phyloP scores from a whole-genome alignment of 441 rosid species.

The Bruguiera hainesii region DNA sequence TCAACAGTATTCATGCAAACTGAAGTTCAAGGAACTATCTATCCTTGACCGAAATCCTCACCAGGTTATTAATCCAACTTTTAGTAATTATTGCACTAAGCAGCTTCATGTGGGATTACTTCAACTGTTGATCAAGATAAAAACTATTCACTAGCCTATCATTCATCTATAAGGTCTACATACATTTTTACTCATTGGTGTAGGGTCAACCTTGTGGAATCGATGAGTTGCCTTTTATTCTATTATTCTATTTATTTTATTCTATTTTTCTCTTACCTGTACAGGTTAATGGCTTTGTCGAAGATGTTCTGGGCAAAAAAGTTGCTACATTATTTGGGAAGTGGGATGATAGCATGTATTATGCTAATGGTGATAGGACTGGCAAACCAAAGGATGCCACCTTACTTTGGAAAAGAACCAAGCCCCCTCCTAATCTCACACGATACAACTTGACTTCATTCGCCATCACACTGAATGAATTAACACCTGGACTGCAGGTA shows the following conservation, averaged over 20 bases:
- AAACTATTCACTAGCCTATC: constrained; percentile 1
- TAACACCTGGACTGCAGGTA: constrained; percentile 91
- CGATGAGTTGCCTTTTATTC: neutral
- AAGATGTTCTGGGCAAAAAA: constrained; percentile 63
- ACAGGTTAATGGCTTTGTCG: constrained; percentile 74
- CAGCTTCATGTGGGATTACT: neutral
- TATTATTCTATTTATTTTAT: neutral
- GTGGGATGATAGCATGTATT: constrained; percentile 90
- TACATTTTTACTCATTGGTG: neutral
- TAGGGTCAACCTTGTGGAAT: neutral
- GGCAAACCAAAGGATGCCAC: constrained; percentile 59
- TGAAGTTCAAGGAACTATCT: constrained; percentile 89
- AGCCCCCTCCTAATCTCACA: constrained; percentile 70
- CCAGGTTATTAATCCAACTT: constrained; percentile 50
- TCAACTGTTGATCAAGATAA: constrained; percentile 1
- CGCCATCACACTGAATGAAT: constrained; percentile 82
- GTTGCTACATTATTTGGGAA: constrained; percentile 71
- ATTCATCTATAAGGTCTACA: constrained; percentile 1
- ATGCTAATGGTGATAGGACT: constrained; percentile 42
- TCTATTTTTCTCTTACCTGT: neutral
- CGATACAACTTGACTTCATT: constrained; percentile 95
- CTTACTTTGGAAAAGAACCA: constrained; percentile 75
- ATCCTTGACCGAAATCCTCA: constrained; percentile 89
- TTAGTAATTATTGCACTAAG: neutral
- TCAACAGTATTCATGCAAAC: constrained; percentile 67